Evolutionary conservation across 495 filamentous ascomycete genomes (phyloP), one percentile per base, ranked within the genome.

Genomic region (Bacidia rubella): DNA sequence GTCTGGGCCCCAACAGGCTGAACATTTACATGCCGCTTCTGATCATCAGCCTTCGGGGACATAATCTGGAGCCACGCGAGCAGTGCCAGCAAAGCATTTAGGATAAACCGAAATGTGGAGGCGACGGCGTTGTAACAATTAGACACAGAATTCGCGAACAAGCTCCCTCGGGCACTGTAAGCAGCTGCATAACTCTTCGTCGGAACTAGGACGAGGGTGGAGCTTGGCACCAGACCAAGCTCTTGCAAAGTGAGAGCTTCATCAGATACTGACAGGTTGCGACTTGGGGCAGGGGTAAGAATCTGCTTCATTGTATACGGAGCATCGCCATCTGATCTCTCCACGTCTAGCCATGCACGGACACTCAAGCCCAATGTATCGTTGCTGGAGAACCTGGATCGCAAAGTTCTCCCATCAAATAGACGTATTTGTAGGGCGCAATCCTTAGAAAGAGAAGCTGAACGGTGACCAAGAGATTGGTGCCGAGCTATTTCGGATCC

Each of bases 231-330:
- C 1, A 95, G 70, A 9, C 78, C 82, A 12, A 95, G 69, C 1
- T 81, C 77, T 11, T 68, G 63, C 0, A 95, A 73, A 0, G 74
- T 72, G 40, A 79, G 70, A 26, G 74, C 74, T 62, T 96, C 92
- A 39, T 96, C 88, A 1, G 76, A 68, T 5, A 82, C 72, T 39
- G 80, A 77, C 47, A 97, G 75, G 5, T 75, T 77, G 47, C 75
- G 79, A 60, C 81, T 92, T 2, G 87, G 87, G 11, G 77, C 67
- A 1, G 90, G 92, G 0, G 86, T 80, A 1, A 92, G 70, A 26
- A 96, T 81, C 29, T 90, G 79, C 60, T 89, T 88, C 66, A 97
- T 87, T 26, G 77, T 83, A 63, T 88, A 97, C 2, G 85, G 82
- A 26, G 63, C 55, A 42, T 70, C 66, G 64, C 76, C 69, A 35